These are phyloP conservation scores for Penicillium roqueforti DNA, from an alignment of 495 filamentous ascomycete species.

Conservation along the genomic window DNA sequence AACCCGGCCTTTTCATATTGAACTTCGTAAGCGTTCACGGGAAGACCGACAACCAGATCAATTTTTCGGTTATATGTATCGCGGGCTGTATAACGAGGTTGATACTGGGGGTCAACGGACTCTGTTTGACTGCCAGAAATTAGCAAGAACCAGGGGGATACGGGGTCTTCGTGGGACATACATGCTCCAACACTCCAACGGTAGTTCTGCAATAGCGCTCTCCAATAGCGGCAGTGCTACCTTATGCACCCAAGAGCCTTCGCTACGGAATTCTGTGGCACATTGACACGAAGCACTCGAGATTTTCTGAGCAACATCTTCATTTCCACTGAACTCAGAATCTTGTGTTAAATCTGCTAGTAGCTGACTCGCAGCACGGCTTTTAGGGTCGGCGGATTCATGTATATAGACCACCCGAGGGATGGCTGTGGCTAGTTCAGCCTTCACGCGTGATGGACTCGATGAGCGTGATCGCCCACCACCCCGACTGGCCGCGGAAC, in stretches of 20 bases:
- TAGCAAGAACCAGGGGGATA: not conserved
- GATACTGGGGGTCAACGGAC: not conserved
- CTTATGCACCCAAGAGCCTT: not conserved
- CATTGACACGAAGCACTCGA: not conserved
- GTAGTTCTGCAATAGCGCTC: not conserved
- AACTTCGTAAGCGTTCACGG: not conserved
- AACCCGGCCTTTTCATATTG: not conserved
- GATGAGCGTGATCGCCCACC: not conserved
- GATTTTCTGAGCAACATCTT: not conserved
- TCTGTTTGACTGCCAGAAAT: not conserved
- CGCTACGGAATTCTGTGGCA: not conserved
- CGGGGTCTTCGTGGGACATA: not conserved
- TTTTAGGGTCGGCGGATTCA: not conserved
- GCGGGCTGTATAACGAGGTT: not conserved
- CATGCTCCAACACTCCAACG: not conserved
- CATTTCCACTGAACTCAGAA: not conserved
- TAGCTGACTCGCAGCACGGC: not conserved
- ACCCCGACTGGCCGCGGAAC: not conserved
- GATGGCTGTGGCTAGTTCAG: not conserved
- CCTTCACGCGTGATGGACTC: constrained; percentile 2
- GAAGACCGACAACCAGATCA: not conserved
- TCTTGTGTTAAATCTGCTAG: not conserved
- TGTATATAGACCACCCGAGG: not conserved
- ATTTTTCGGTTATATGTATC: not conserved
- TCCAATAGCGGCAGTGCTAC: not conserved